Base-by-base conservation (phyloP, 805 yeast species). In the Wickerhamomyces canadensis region DNA sequence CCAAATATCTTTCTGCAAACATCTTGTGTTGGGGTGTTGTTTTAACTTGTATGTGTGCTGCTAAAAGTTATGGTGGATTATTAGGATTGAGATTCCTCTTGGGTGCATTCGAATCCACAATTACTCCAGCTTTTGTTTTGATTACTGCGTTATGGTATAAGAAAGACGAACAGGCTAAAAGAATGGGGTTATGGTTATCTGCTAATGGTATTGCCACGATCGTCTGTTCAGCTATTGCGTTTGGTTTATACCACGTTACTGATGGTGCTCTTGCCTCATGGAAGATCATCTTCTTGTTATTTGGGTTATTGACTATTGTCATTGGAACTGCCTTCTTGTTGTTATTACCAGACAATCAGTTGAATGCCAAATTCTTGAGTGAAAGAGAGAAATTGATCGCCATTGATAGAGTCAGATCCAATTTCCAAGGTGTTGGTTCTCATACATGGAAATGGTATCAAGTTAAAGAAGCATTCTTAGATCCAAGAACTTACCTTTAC, bases 281-380 rank as follows among this genome's bases (percentile, higher is more conserved):
- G 61, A 48, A 49, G 30, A 24, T 46, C 33, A 40, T 49, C 27
- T 52, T 49, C 36, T 21, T 52, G 21, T 44, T 52, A 14, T 40
- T 43, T 27, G 72, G 74, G 4, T 39, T 58, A 6, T 44, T 65
- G 18, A 65, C 74, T 9, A 44, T 67, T 33, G 58, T 55, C 6
- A 56, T 60, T 35, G 62, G 62, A 2, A 40, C 57, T 14, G 21
- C 55, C 14, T 52, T 62, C 4, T 56, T 55, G 34, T 47, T 60
- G 34, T 44, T 57, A 31, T 40, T 67, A n/a, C 71, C 71, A 16
- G 64, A 62, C 41, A 67, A 50, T 27, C 64, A 64, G 10, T 50
- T 53, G 7, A 49, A 48, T 17, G 66, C 66, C 15, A 48, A 52
- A 27, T 62, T 62, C 38, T 42, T 63, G 38, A 52, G 41, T 17